Evolutionary conservation across 331 rosid species (phyloP).

Genomic region (Malus hybrid): DNA sequence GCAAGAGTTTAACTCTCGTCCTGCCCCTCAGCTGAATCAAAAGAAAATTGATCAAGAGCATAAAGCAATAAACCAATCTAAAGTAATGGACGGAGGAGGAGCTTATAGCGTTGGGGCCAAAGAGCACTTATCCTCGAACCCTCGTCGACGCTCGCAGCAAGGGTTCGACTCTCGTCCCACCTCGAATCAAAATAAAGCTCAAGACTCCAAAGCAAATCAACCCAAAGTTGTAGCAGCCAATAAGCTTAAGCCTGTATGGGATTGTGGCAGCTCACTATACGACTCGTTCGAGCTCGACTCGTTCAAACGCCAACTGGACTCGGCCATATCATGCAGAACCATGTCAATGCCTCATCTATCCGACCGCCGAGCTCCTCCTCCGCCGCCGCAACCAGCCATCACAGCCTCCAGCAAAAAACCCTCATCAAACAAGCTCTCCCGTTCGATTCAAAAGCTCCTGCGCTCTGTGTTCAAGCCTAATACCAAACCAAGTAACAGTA

Average conservation of each 20-base stretch:
- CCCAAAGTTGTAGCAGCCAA: background rate
- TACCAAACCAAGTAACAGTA: background rate
- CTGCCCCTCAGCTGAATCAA: background rate
- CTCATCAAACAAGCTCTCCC: slow-evolving; percentile 39
- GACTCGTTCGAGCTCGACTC: slow-evolving; percentile 82
- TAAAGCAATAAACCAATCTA: background rate
- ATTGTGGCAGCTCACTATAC: slow-evolving; percentile 83
- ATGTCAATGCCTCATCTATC: slow-evolving; percentile 57
- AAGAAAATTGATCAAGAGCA: background rate
- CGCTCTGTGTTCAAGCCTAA: slow-evolving; percentile 52
- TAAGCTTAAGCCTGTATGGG: slow-evolving; percentile 42
- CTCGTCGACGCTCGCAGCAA: background rate
- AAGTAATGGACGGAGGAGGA: background rate
- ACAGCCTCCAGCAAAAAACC: slow-evolving; percentile 22
- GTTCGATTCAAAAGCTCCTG: slow-evolving; percentile 49
- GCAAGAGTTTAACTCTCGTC: background rate
- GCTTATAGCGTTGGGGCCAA: background rate
- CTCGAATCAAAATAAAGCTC: background rate
- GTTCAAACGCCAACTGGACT: slow-evolving; percentile 59
- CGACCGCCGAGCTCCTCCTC: slow-evolving; percentile 17
- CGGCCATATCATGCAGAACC: slow-evolving; percentile 48
- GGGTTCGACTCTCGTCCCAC: background rate
- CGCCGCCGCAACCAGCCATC: background rate
- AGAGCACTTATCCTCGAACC: background rate
- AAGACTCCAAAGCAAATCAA: background rate